Evolutionary conservation across 176 grass and related monocot genomes (phyloP), one percentile per base, ranked within the genome.

Genomic region (Pontederia crassipes): DNA sequence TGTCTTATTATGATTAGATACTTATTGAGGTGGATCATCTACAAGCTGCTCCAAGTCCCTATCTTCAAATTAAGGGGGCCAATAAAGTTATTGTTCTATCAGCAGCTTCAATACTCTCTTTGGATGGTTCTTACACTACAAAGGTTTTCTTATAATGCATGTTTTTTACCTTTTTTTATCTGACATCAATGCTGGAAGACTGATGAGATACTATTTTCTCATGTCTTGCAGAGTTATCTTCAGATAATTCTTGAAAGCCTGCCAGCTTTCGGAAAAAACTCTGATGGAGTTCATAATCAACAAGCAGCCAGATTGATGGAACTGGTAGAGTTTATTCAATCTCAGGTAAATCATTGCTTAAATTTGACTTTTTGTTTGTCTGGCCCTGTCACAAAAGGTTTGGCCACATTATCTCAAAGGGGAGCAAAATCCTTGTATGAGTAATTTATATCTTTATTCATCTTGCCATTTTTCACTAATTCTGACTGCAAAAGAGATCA

Each of bases 1-100:
- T 24, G 20, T 24, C 20, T 24, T 24, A 24, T 24, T 24, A 24
- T 46, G 10, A 65, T 32, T 78, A 97, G 92, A 97, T 97, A 79
- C 87, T 97, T 73, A 83, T 97, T 72, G 92, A 97, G 80, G 92
- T 97, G 75, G 92, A 97, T 75, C 83, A 91, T 80, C 73, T 91
- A 80, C 92, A 97, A 78, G 87, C 82, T 28, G 64, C 77, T 59
- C 40, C 84, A 2, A 78, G 68, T 60, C 78, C 92, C 6, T 91
- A 85, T 70, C 76, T 97, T 76, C 92, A 97, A 88, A 97, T 97
- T 71, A 97, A 97, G 88, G 92, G 92, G 71, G 83, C 73, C 46
- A 97, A 88, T 58, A 97, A 97, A 73, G 92, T 88, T 63, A 77
- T 91, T 64, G 87, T 88, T 75, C 80, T 79, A 46, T 69, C 78